A percentile compares a stretch with the other conserved stretches of the same genome.
Evolutionary conservation across 1,284 basidiomycete species (phyloP).

Genomic region (Earliella scabrosa): DNA sequence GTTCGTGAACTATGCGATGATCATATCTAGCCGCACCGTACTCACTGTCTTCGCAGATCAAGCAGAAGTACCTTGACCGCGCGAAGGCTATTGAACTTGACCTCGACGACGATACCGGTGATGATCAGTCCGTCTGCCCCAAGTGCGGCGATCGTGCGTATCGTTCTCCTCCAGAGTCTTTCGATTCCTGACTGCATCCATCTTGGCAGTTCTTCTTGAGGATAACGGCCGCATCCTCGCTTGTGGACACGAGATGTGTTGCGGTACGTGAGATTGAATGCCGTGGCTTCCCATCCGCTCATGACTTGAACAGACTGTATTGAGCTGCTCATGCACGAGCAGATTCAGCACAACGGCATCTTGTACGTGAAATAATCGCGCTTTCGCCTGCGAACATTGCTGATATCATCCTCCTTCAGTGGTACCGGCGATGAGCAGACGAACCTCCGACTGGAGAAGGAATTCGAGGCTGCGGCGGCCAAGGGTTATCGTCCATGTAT

Average conservation of each 20-base stretch:
- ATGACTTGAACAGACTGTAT: constrained; percentile 48
- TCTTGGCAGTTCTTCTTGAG: constrained; percentile 45
- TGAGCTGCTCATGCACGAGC: constrained; percentile 50
- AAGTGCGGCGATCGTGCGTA: constrained; percentile 57
- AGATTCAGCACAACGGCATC: constrained; percentile 57
- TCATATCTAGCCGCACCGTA: no score
- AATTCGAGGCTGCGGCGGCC: constrained; percentile 56
- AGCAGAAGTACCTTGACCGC: constrained; percentile 49
- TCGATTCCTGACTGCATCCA: background rate
- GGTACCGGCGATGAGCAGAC: constrained; percentile 58
- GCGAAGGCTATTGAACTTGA: constrained; percentile 47
- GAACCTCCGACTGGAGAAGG: constrained; percentile 56
- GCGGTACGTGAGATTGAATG: constrained; percentile 39
- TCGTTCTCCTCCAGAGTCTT: background rate
- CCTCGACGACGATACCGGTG: constrained; percentile 46
- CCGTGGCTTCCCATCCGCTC: background rate
- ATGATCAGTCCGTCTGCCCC: constrained; percentile 49
- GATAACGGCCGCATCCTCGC: constrained; percentile 55
- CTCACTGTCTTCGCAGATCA: no score
- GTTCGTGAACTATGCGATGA: no score
- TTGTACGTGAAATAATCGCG: constrained; percentile 49
- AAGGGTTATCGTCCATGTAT: constrained; percentile 64
- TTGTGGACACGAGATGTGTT: constrained; percentile 67
- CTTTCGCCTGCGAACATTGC: background rate
- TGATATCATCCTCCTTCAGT: constrained; percentile 33